These are phyloP conservation scores for Colletotrichum spinosum DNA, from an alignment of 2,329 filamentous ascomycete genomes.

Conservation along the genomic window DNA sequence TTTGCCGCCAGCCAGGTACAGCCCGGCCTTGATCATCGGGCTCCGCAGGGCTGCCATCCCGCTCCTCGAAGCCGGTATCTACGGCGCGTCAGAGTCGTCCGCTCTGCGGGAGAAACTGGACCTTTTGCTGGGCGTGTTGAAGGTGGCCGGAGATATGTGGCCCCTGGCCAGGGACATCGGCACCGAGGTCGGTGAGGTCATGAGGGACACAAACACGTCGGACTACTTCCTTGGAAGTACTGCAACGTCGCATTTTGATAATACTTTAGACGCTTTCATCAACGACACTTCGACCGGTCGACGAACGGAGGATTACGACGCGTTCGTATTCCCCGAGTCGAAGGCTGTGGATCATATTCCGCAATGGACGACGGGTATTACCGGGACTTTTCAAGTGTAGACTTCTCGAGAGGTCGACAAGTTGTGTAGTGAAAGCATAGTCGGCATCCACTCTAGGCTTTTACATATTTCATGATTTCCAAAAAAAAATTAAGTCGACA, in stretches of 20 bases:
- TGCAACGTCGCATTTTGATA: not conserved
- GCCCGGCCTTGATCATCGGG: conserved; percentile 41
- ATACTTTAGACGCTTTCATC: conserved; percentile 21
- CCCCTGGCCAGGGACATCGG: conserved; percentile 45
- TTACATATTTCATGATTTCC: too few relatives aligned
- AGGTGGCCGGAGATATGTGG: conserved; percentile 48
- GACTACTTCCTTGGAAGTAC: not conserved
- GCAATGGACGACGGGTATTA: conserved; percentile 24
- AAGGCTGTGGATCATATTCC: conserved; percentile 19
- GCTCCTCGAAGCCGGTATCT: conserved; percentile 49
- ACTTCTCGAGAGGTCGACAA: not conserved
- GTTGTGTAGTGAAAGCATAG: too few relatives aligned
- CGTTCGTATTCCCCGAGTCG: conserved; percentile 20
- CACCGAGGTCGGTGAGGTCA: conserved; percentile 22
- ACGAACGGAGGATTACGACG: not conserved
- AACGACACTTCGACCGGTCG: conserved; percentile 16
- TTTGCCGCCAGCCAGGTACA: conserved; percentile 44
- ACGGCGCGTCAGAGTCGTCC: conserved; percentile 46
- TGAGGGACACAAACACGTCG: conserved; percentile 14
- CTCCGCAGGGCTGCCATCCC: conserved; percentile 44
- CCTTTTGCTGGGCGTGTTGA: conserved; percentile 45
- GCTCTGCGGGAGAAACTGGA: conserved; percentile 47
- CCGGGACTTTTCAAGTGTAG: conserved; percentile 8
- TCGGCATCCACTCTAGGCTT: too few relatives aligned
- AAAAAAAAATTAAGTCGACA: too few relatives aligned